Base-by-base conservation (phyloP, 305 asterid species). In the Solanum hybrid region DNA sequence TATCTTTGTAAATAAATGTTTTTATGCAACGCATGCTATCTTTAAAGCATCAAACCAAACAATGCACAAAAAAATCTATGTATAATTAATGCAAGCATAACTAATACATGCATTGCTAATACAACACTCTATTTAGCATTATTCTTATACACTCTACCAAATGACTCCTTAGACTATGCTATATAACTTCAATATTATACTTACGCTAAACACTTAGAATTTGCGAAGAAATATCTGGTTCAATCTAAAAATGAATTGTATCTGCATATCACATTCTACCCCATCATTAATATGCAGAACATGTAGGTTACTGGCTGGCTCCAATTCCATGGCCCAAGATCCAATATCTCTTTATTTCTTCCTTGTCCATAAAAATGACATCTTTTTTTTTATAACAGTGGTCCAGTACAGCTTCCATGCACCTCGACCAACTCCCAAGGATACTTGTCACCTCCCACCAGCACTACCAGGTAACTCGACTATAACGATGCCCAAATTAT, bases 201-300 rank as follows among this genome's bases (percentile, higher is more conserved):
- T 60, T 60, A 60, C 1, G 71, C 71, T 60, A 60, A 60, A 60
- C 71, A 60, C 24, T 60, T 60, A 9, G 27, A 27, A 27, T 40
- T 40, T 22, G 15, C 15, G n/a, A 81, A 26, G 72, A 42, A 81
- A 81, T 42, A 27, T 40, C 35, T 42, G 73, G 87, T 51, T 84
- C 87, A 51, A 29, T 84, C 38, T 84, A 27, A 84, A 36, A 82
- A 84, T 31, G 87, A 84, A 84, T 84, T 84, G 87, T 84, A 84
- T 29, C 42, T 51, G 75, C 87, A 84, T 38, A 17, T 84, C 87
- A 45, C 72, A 84, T 84, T 45, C 40, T 84, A 84, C 31, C 42
- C 27, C 31, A 19, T 84, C 37, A 51, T 51, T 32, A 84, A 51
- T 51, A 19, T 32, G 7, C 22, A 51, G 75, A 84, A 51, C 40